These are phyloP conservation scores for Apiospora arundinis DNA, from an alignment of 2,329 filamentous ascomycete genomes.

Conservation along the genomic window DNA sequence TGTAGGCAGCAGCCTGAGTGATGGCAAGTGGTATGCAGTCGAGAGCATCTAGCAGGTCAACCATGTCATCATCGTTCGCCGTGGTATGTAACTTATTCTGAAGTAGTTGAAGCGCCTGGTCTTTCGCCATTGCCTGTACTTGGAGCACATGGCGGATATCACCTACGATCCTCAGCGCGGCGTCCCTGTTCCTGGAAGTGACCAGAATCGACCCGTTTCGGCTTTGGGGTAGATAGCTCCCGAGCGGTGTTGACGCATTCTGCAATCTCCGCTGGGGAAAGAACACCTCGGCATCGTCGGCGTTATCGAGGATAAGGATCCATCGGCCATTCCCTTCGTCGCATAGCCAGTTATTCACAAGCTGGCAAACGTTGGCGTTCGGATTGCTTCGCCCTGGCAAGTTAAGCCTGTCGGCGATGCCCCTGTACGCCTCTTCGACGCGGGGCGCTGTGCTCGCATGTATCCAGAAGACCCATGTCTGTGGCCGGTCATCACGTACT, in stretches of 20 bases:
- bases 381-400: too few species aligned
- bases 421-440: too few species aligned
- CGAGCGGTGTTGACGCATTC: slow-evolving; percentile 27
- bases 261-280: slow-evolving; percentile 25
- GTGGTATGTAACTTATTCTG: too few species aligned
- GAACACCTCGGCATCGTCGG: slow-evolving; percentile 41
- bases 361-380: too few species aligned
- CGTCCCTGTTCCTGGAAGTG: slow-evolving; percentile 30
- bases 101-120: slow-evolving; percentile 38
- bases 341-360: slow-evolving; percentile 45
- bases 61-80: slow-evolving; percentile 25
- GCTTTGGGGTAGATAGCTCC: slow-evolving; percentile 37
- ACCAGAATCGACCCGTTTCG: slow-evolving; percentile 39
- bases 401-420: too few species aligned
- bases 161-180: slow-evolving; percentile 32
- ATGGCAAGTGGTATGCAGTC: slow-evolving; percentile 43
- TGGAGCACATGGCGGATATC: slow-evolving; percentile 31
- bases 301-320: slow-evolving; percentile 46
- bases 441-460: too few species aligned
- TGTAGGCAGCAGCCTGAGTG: slow-evolving; percentile 43
- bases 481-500: too few species aligned
- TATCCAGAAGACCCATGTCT: too few species aligned
- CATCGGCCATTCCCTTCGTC: slow-evolving; percentile 38
- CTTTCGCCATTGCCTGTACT: slow-evolving; percentile 37
- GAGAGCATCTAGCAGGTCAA: slow-evolving; percentile 37